A percentile compares a stretch with the other conserved stretches of the same genome.
phyloP scores from a whole-genome alignment of 768 basidiomycete species.

The Chlorophyllum brunneum region DNA sequence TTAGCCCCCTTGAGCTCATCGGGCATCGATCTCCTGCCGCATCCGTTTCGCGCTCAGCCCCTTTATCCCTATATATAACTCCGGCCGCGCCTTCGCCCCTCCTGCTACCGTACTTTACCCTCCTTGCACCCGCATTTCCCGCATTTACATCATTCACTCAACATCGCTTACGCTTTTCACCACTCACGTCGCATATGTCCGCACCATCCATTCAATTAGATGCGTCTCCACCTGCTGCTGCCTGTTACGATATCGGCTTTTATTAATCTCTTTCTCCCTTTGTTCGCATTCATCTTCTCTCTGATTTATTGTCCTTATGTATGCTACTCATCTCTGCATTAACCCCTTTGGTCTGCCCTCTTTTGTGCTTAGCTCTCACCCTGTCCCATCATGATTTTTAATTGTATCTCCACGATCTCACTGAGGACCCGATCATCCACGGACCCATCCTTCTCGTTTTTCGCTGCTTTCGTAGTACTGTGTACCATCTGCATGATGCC shows the following conservation, averaged over 20 bases:
- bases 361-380: conserved; percentile 1
- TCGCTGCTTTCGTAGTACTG: neutral
- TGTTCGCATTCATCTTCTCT: conserved; percentile 7
- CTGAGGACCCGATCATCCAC: too few relatives aligned
- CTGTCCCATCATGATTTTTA: neutral
- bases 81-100: conserved; percentile 1
- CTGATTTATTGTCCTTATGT: conserved; percentile 12
- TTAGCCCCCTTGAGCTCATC: conserved; percentile 22
- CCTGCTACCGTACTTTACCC: neutral
- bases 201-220: neutral
- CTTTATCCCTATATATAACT: neutral
- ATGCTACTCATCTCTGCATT: conserved; percentile 6
- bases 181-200: conserved; percentile 7
- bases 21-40: conserved; percentile 10
- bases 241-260: neutral
- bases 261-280: neutral
- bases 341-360: neutral
- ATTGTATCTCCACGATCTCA: neutral
- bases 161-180: neutral
- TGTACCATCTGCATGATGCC: neutral
- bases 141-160: neutral
- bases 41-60: neutral
- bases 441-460: neutral
- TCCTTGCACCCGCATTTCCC: neutral
- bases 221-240: conserved; percentile 2